These are phyloP conservation scores for Penicillium expansum DNA, from an alignment of 2,329 filamentous ascomycete species.

Conservation along the genomic window DNA sequence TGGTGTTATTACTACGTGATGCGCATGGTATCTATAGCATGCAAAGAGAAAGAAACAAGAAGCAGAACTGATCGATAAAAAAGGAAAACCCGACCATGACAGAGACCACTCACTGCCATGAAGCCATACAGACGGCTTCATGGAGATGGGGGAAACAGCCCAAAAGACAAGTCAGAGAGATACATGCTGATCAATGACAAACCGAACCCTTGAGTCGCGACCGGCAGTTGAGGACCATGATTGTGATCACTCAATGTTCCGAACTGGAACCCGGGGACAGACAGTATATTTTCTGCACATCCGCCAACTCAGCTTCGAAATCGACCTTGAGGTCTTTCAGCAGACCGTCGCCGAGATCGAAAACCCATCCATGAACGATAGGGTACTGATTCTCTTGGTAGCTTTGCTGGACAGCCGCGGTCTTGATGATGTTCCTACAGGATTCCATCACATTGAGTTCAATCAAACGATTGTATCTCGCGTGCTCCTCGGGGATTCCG, in stretches of 20 bases:
- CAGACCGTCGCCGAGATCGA: conserved; percentile 65
- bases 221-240: neutral
- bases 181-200: neutral
- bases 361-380: conserved; percentile 72
- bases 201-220: neutral
- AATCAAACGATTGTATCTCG: conserved; percentile 28
- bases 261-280: neutral
- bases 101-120: neutral
- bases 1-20: neutral
- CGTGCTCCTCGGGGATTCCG: conserved; percentile 18
- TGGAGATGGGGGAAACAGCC: neutral
- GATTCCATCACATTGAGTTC: conserved; percentile 34
- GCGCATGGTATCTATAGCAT: neutral
- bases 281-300: conserved; percentile 23
- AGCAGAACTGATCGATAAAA: neutral
- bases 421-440: conserved; percentile 40
- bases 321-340: conserved; percentile 64
- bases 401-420: conserved; percentile 56
- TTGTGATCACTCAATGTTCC: neutral
- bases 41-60: neutral
- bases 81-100: neutral
- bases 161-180: neutral
- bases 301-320: conserved; percentile 54
- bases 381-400: conserved; percentile 63
- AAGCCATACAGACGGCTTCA: neutral